Percentiles rank a stretch among this genome's conserved stretches.
These are phyloP conservation scores for Acanthamoeba sp. DNA, from an alignment of 208 protist genomes.

Conservation along the genomic window DNA sequence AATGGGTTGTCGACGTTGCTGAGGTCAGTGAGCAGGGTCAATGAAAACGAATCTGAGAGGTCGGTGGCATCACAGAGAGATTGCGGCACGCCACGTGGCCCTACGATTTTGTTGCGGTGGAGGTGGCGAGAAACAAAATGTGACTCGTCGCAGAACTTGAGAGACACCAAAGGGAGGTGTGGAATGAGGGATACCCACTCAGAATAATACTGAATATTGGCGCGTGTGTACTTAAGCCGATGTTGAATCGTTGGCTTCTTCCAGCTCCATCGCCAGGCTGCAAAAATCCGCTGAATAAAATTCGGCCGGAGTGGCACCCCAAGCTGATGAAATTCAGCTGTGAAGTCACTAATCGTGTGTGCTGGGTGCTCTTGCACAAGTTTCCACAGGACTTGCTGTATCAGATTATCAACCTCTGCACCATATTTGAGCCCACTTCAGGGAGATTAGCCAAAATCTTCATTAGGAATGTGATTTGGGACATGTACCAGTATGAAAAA, in stretches of 20 bases:
- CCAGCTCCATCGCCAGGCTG: background rate
- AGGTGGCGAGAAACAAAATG: background rate
- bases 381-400: background rate
- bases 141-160: background rate
- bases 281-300: background rate
- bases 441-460: too few species aligned
- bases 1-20: background rate
- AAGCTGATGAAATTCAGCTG: background rate
- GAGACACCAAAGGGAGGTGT: background rate
- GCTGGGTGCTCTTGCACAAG: background rate
- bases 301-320: background rate
- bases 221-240: background rate
- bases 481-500: too few species aligned
- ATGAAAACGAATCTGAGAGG: background rate
- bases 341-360: background rate
- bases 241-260: background rate
- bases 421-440: too few species aligned
- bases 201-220: background rate
- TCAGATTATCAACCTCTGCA: too few species aligned
- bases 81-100: background rate
- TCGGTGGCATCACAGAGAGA: background rate
- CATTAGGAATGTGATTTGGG: too few species aligned
- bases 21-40: constrained; percentile 9
- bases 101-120: background rate
- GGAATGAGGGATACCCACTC: background rate